Evolutionary conservation across 208 protist genomes (phyloP), one percentile per base, ranked within the genome.

Genomic region (Borovskyia barvae): DNA sequence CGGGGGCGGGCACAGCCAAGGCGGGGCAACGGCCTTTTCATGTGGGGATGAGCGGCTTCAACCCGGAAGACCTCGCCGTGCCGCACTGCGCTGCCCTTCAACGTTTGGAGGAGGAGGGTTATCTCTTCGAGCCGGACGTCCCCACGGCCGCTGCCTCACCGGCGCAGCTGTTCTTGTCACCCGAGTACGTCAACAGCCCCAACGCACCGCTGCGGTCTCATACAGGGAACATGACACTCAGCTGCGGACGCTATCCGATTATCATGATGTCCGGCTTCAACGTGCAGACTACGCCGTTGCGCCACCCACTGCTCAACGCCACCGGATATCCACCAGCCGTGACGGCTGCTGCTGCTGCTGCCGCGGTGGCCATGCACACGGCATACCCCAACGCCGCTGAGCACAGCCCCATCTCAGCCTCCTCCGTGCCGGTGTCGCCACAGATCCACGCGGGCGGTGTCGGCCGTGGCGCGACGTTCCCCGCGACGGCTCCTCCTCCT

Each of bases 231-330:
- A 90, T 74, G 57, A 90, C 79, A 1, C 83, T 68, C 46, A 47
- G 60, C n/a, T 54, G 62, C 33, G 79, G 76, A 17, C 37, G 43
- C 8, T 66, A 82, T 15, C 79, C 83, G 5, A 72, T 90, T 26
- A 62, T 84, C 11, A 82, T 90, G 73, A 72, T 85, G 61, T 90
- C 83, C 22, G 83, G 83, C 22, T 80, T 87, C 53, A 84, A 80
- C 54, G 83, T 90, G 47, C 83, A 86, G 49, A 62, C 67, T 5
- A 71, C 71, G 12, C 78, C 76, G 24, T 59, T 85, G 39, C 70
- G 69, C 12, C 76, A 82, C 59, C 60, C 70, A 6, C 53, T 61
- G 29, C 49, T 87, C 46, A 75, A 75, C 55, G 37, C 20, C 3
- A 62, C 73, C 2, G 65, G 57, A 3, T 60, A 70, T 42, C 46